phyloP scores from a whole-genome alignment of 2,329 filamentous ascomycete genomes.

The Scedosporium apiospermum region DNA sequence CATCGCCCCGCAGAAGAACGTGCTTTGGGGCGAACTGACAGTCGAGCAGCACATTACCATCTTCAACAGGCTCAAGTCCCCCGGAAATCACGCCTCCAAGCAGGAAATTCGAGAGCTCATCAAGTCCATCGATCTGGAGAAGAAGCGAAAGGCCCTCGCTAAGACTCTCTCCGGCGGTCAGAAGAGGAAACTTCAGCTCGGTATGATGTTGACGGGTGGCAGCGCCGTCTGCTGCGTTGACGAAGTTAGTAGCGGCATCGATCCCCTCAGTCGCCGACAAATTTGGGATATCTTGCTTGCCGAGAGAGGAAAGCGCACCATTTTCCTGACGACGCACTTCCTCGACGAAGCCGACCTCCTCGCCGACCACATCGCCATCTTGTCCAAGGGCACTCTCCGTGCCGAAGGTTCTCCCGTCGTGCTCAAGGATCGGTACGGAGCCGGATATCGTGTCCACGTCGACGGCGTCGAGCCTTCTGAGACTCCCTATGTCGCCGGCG shows the following conservation, averaged over 20 bases:
- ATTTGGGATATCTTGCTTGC: slow-evolving; percentile 90
- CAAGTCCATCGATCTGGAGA: slow-evolving; percentile 60
- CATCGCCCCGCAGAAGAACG: slow-evolving; percentile 87
- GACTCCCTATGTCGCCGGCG: slow-evolving; percentile 44
- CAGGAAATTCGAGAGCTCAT: slow-evolving; percentile 56
- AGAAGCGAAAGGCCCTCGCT: slow-evolving; percentile 62
- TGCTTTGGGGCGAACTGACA: slow-evolving; percentile 82
- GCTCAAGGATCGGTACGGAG: slow-evolving; percentile 72
- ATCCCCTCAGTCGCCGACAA: slow-evolving; percentile 77
- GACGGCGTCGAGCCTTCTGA: slow-evolving; percentile 24
- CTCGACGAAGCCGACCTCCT: slow-evolving; percentile 87
- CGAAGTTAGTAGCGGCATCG: slow-evolving; percentile 81
- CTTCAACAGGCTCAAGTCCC: slow-evolving; percentile 74
- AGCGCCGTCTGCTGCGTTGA: slow-evolving; percentile 84
- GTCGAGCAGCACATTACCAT: slow-evolving; percentile 77
- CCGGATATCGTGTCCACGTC: slow-evolving; percentile 75
- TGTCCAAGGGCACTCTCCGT: slow-evolving; percentile 75
- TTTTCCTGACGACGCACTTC: slow-evolving; percentile 87
- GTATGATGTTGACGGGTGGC: slow-evolving; percentile 91
- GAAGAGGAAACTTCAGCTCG: slow-evolving; percentile 83
- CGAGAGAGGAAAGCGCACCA: slow-evolving; percentile 71
- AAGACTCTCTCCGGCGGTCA: slow-evolving; percentile 82
- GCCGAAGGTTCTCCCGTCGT: slow-evolving; percentile 78
- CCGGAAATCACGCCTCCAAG: slow-evolving; percentile 42
- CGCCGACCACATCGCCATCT: slow-evolving; percentile 78